Base-by-base conservation (phyloP, 805 yeast species). In the Starmerella apis region DNA sequence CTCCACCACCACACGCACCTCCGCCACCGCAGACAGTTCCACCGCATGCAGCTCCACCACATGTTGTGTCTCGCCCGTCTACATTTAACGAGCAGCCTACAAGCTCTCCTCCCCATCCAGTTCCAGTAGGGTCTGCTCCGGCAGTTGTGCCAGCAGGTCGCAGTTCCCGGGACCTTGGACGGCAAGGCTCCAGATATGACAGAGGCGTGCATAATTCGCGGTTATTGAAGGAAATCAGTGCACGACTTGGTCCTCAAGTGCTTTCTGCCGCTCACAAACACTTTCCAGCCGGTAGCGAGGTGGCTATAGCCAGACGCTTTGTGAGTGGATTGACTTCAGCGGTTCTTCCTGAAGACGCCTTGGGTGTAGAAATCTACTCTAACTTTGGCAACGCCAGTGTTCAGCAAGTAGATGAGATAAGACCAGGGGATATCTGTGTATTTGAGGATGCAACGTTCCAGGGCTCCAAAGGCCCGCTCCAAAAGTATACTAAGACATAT, bases 381-480 rank as follows among this genome's bases (percentile, higher is more conserved):
- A 83, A 75, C 57, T 56, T 68, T 59, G 73, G 71, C 52, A 73
- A 72, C 59, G 73, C 78, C 41, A 59, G 70, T 6, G 74, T 78
- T 6, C 66, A 72, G 14, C 79, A 75, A 56, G 59, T 67, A 27
- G 86, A 78, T 48, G 83, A 79, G 36, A 75, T 87, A 48, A 72
- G 76, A 43, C 81, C 94, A 0, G 98, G 98, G 52, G 97, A 92
- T 64, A 72, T 90, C 9, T 66, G 86, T 37, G 83, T 86, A 46
- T 75, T 86, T 54, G 76, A 80, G 59, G 79, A 79, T 49, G 95
- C 86, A 6, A 75, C 75, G 53, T 88, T 90, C 66, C 78, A 76
- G 54, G 76, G 80, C 6, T 85, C 80, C 57, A 73, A 74, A 47
- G 71, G 72, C 4, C 72, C 76, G 30, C 61, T 79, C 33, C 76